Evolutionary conservation across 352 stramenopile genomes (phyloP), one percentile per base, ranked within the genome.

Genomic region (Pythium oligandrum): DNA sequence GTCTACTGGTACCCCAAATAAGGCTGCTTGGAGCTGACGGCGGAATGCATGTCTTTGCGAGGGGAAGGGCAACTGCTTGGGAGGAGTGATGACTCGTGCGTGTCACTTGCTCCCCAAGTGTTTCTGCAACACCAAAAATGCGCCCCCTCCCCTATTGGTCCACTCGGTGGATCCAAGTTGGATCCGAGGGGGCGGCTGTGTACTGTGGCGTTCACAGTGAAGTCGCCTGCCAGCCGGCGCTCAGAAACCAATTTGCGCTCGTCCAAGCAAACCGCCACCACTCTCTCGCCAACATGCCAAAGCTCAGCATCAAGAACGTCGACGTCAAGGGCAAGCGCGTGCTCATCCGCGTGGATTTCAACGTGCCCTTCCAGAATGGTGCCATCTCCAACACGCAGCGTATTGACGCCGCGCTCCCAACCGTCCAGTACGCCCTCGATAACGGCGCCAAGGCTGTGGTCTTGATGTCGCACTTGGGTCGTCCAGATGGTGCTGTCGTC

Each of bases 321-420:
- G 91, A 98, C 67, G 78, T 98, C 55, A 93, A 96, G 74, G 95
- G 88, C 78, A 98, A 98, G 83, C 97, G 96, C 73, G 97, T 99
- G 57, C 87, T 99, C 54, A 96, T 99, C 56, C 93, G 98, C 68
- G 98, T 98, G 57, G 98, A 99, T 83, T 98, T 99, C 61, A 99
- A 99, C 74, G 97, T 99, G 40, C 98, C 98, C 11, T 97, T 99
- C 63, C 75, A 83, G 12, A 90, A 96, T 69, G 97, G 93, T 57
- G 96, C 96, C 59, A 92, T 98, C 54, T 98, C 83, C 53, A 99
- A 99, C 86, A 99, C 96, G 57, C 96, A 99, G 68, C 95, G 98
- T 68, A 99, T 99, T 71, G 90, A 98, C 49, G 97, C 83, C 36
- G 90, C 88, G 68, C 58, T 99, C 67, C 80, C 97, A 38, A 99